Conservation (phyloP, 768 basidiomycete species). For the Calocybe gangraenosa region DNA sequence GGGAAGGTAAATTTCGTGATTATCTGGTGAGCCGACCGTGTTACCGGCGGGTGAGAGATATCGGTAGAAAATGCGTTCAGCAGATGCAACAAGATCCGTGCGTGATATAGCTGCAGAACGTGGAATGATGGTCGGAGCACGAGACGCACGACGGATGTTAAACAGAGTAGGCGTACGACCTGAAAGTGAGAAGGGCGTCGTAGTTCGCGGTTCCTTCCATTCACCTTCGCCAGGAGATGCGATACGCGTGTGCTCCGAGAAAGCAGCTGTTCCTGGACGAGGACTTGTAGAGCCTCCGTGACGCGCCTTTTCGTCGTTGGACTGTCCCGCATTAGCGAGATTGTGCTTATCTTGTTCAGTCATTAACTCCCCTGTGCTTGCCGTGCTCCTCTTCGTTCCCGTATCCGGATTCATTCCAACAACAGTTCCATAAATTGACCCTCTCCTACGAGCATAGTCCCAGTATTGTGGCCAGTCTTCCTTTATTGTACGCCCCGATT, state of each 20-base stretch:
- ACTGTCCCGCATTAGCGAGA: slow-evolving; percentile 40
- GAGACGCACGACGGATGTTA: slow-evolving; percentile 71
- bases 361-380: slow-evolving; percentile 72
- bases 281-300: slow-evolving; percentile 60
- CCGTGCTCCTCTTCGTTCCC: slow-evolving; percentile 71
- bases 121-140: slow-evolving; percentile 92
- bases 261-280: slow-evolving; percentile 39
- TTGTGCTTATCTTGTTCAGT: slow-evolving; percentile 68
- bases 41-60: slow-evolving; percentile 85
- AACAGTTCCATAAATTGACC: slow-evolving; percentile 90
- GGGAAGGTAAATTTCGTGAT: slow-evolving; percentile 97
- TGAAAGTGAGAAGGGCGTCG: slow-evolving; percentile 76
- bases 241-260: slow-evolving; percentile 42
- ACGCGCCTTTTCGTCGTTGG: slow-evolving; percentile 36
- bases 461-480: slow-evolving; percentile 99
- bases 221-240: slow-evolving; percentile 39
- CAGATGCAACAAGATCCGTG: slow-evolving; percentile 84
- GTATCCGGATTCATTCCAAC: slow-evolving; percentile 67
- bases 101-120: slow-evolving; percentile 89
- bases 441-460: slow-evolving; percentile 87
- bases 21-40: slow-evolving; percentile 74
- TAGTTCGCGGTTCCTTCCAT: slow-evolving; percentile 51
- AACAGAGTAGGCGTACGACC: slow-evolving; percentile 76
- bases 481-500: slow-evolving; percentile 87
- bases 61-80: slow-evolving; percentile 93